Evolutionary conservation across 176 grass and related monocot species (phyloP), one percentile per base, ranked within the genome.

Genomic region (Luzula sylvatica): DNA sequence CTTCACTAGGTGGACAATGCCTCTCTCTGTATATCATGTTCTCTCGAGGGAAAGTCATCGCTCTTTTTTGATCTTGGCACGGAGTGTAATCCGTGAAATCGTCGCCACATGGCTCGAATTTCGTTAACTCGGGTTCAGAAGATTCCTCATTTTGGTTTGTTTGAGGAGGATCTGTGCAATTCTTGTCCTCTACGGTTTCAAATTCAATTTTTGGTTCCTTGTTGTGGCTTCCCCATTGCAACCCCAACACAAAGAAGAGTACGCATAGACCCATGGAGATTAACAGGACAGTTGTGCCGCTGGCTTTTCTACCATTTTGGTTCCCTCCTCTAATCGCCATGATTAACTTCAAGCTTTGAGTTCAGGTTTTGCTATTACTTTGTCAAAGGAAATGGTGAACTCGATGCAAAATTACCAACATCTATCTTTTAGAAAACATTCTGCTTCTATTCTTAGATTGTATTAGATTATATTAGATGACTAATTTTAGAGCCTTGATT

Each of bases 11-110:
- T 1, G 90, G 90, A 58, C 90, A 95, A 69, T 95, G 84, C 17
- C 90, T 82, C 74, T 95, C 90, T 2, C 89, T 69, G 28, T 95
- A 95, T 28, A 82, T 74, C 89, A 95, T 95, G 77, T 82, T 82
- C 27, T 57, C 50, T 5, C 89, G 64, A 3, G 77, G 80, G 58
- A 95, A 95, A 16, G 38, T 78, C 89, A 95, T 95, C 15, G 89
- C 83, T 35, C 80, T 73, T 9, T 65, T 70, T 68, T 95, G 89
- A 70, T 95, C 77, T 45, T 88, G 89, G 61, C 89, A 95, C 15
- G 89, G 89, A 23, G 89, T 95, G 76, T 88, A 67, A 76, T 95
- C 89, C 8, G 80, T 76, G 59, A 84, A 45, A n/a, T 52, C 38
- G 38, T 79, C 83, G 25, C 42, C 17, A 43, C 83, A 88, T 43